Conservation (phyloP, 352 stramenopile genomes). For the Globisporangium cylindrosporum region DNA sequence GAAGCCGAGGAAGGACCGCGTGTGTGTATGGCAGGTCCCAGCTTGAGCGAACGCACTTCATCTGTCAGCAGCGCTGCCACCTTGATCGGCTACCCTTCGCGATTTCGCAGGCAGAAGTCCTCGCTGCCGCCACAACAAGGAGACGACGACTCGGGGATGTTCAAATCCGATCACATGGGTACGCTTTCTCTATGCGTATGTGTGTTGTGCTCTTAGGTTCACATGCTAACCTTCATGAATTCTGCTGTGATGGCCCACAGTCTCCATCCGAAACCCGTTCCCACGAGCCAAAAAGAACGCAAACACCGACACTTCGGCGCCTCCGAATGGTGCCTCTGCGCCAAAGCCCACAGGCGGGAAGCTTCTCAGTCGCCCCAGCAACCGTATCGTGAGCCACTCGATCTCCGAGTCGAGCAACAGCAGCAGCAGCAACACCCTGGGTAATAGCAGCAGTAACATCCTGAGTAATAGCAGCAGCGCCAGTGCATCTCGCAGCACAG, state of each 20-base stretch:
- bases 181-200: background rate
- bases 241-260: background rate
- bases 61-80: background rate
- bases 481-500: slow-evolving; percentile 19
- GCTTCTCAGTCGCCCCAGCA: slow-evolving; percentile 29
- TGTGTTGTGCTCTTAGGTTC: background rate
- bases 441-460: background rate
- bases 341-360: slow-evolving; percentile 27
- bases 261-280: slow-evolving; percentile 36
- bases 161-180: slow-evolving; percentile 10
- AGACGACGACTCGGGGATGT: slow-evolving; percentile 1
- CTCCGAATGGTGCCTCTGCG: slow-evolving; percentile 11
- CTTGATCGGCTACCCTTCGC: background rate
- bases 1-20: background rate
- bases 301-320: slow-evolving; percentile 30
- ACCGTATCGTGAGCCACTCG: slow-evolving; percentile 22
- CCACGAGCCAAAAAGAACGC: slow-evolving; percentile 31
- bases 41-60: background rate
- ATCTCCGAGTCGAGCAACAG: slow-evolving; percentile 20
- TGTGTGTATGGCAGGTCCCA: slow-evolving; percentile 4
- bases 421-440: background rate
- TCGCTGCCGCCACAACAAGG: background rate
- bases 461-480: background rate
- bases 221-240: background rate
- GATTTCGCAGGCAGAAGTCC: background rate